Conservation (phyloP, 805 yeast genomes). For the Saturnispora ahearnii region DNA sequence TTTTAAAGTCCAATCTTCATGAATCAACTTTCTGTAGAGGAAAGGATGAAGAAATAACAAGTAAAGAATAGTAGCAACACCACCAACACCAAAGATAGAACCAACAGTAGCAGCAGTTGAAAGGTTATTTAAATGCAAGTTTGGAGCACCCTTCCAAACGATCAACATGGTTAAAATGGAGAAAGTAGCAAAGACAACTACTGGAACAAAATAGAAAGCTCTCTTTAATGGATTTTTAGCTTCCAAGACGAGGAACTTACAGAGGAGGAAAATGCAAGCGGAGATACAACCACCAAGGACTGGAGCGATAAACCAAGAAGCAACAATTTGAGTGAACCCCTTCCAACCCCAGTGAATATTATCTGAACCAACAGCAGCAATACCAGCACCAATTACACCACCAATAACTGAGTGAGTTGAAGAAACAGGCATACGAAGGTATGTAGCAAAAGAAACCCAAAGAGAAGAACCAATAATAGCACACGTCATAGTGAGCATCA, state of each 20-base stretch:
- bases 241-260: conserved; percentile 56
- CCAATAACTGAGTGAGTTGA: conserved; percentile 77
- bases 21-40: conserved; percentile 49
- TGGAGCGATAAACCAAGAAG: conserved; percentile 79
- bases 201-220: conserved; percentile 51
- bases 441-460: conserved; percentile 63
- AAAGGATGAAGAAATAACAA: conserved; percentile 50
- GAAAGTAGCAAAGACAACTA: conserved; percentile 51
- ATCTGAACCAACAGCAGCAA: conserved; percentile 59
- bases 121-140: conserved; percentile 45
- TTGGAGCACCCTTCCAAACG: conserved; percentile 76
- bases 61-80: conserved; percentile 43
- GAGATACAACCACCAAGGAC: conserved; percentile 57
- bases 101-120: conserved; percentile 46
- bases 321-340: conserved; percentile 64
- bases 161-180: conserved; percentile 64
- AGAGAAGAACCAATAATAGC: conserved; percentile 65
- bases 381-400: conserved; percentile 63
- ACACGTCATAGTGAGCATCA: conserved; percentile 67
- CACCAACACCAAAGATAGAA: conserved; percentile 58
- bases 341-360: conserved; percentile 68
- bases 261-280: conserved; percentile 45
- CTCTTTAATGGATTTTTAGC: conserved; percentile 44
- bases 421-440: conserved; percentile 68
- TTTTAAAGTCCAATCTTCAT: conserved; percentile 58